Percentiles rank a stretch among this genome's conserved stretches.
Conservation (phyloP, 306 rosid genomes). For the Abrus precatorius region DNA sequence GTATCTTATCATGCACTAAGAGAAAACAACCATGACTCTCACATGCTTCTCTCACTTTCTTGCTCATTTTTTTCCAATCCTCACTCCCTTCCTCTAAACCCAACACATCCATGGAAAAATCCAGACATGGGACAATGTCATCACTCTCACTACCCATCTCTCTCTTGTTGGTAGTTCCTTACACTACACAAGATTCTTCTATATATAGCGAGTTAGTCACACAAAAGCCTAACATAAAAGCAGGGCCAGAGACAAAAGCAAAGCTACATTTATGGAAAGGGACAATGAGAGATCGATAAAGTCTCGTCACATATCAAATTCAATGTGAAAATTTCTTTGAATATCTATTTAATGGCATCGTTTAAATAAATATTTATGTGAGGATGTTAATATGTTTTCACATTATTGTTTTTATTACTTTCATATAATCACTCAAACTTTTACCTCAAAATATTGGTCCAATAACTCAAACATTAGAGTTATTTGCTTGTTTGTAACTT, state of each 20-base stretch:
- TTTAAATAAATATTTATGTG: too few species aligned
- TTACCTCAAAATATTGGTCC: neutral
- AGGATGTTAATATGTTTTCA: too few species aligned
- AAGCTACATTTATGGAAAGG: conserved; percentile 22
- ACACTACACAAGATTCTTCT: neutral
- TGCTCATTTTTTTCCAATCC: conserved; percentile 53
- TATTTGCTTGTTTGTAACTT: too few species aligned
- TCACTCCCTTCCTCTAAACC: conserved; percentile 50
- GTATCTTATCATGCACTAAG: conserved; percentile 21
- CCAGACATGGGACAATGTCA: conserved; percentile 43
- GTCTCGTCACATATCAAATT: conserved; percentile 17
- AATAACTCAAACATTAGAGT: neutral
- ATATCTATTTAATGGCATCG: neutral
- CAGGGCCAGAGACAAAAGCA: conserved; percentile 21
- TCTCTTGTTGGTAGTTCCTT: neutral
- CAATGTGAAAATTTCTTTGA: conserved; percentile 1
- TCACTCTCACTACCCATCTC: conserved; percentile 29
- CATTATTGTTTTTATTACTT: neutral
- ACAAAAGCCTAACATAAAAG: conserved; percentile 8
- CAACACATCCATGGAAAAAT: conserved; percentile 28
- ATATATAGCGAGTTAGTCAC: conserved; percentile 22
- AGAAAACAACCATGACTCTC: conserved; percentile 56
- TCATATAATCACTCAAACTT: neutral
- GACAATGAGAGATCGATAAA: neutral
- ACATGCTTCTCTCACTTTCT: conserved; percentile 60